Conservation (phyloP, 2,329 filamentous ascomycete genomes). For the Dactylellina drechsleri region DNA sequence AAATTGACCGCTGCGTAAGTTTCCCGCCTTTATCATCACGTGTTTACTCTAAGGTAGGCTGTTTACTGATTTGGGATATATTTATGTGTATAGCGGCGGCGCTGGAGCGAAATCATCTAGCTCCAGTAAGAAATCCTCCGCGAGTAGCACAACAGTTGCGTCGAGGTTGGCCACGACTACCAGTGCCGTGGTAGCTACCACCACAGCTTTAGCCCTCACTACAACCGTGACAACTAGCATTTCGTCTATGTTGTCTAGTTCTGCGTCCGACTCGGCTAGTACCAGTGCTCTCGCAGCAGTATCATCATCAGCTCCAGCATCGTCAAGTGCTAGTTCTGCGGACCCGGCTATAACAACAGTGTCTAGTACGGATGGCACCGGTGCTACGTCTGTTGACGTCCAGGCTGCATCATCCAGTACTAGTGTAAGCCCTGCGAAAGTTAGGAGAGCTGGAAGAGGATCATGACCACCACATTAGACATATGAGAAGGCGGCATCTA, state of each 20-base stretch:
- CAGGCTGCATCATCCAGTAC: slow-evolving; percentile 6
- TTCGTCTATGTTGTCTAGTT: neutral
- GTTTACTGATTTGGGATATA: neutral
- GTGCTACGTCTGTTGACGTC: neutral
- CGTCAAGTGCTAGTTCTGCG: neutral
- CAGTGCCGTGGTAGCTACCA: neutral
- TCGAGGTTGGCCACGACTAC: neutral
- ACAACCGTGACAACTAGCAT: slow-evolving; percentile 2
- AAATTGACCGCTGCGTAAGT: slow-evolving; percentile 44
- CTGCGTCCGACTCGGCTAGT: neutral
- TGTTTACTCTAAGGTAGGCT: too few relatives aligned
- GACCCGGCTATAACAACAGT: slow-evolving; percentile 8
- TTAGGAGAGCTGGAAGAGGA: slow-evolving; percentile 5
- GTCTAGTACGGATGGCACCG: slow-evolving; percentile 5
- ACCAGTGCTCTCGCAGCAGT: neutral
- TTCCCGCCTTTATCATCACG: neutral
- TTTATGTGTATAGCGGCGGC: slow-evolving; percentile 17
- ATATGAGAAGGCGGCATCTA: neutral
- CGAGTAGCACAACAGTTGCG: neutral
- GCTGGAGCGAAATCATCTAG: slow-evolving; percentile 29
- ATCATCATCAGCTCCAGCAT: neutral
- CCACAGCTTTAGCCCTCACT: slow-evolving; percentile 8
- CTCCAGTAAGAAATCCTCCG: neutral
- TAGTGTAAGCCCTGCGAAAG: slow-evolving; percentile 30
- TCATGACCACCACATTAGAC: slow-evolving; percentile 10